phyloP scores from a whole-genome alignment of 306 rosid species.

The Vigna angularis region DNA sequence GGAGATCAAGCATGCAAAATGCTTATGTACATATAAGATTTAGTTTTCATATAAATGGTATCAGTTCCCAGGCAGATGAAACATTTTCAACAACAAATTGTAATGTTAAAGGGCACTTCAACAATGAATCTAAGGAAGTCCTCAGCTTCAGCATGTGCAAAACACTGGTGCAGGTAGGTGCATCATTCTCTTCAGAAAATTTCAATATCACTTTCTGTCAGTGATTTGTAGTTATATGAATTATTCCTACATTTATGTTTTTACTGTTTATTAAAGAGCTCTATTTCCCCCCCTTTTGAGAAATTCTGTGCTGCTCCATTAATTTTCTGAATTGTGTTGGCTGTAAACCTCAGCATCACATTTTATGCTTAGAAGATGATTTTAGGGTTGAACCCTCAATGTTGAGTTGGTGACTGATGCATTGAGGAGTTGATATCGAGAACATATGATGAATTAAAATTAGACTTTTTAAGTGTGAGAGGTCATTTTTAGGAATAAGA shows the following conservation, averaged over 20 bases:
- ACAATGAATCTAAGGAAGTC: slow-evolving; percentile 57
- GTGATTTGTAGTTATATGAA: slow-evolving; percentile 9
- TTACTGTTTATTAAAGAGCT: background rate
- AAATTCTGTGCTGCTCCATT: background rate
- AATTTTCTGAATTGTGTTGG: slow-evolving; percentile 26
- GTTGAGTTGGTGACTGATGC: slow-evolving; percentile 1
- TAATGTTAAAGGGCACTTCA: slow-evolving; percentile 47
- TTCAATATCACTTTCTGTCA: background rate
- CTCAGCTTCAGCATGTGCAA: slow-evolving; percentile 77
- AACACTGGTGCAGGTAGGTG: slow-evolving; percentile 68
- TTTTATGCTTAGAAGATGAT: slow-evolving; percentile 9
- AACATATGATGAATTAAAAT: background rate
- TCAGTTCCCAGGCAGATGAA: slow-evolving; percentile 48
- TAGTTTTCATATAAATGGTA: slow-evolving; percentile 61
- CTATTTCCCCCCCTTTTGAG: background rate
- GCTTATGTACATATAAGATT: slow-evolving; percentile 58
- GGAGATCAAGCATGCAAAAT: slow-evolving; percentile 59
- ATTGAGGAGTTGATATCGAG: slow-evolving; percentile 2
- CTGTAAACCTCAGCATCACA: slow-evolving; percentile 9
- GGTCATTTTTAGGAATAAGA: background rate
- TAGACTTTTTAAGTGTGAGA: background rate
- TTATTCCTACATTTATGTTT: background rate
- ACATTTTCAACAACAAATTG: slow-evolving; percentile 46
- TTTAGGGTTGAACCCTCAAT: background rate
- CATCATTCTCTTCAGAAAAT: slow-evolving; percentile 6